These are phyloP conservation scores for Monosporascus sp. DNA, from an alignment of 2,329 filamentous ascomycete genomes.

Conservation along the genomic window DNA sequence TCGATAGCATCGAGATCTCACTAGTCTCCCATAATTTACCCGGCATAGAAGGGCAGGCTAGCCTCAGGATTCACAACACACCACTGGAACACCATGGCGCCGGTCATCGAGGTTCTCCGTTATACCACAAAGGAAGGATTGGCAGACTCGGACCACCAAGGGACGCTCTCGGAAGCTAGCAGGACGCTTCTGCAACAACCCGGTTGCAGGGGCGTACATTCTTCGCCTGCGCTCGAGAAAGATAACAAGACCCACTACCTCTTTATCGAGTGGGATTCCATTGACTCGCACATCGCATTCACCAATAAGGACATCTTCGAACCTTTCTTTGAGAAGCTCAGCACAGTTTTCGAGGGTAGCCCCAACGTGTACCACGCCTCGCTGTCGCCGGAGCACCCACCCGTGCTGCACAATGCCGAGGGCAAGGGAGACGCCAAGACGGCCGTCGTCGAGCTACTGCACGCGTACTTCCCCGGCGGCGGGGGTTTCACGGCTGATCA, in stretches of 20 bases:
- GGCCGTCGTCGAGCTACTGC: slow-evolving; percentile 12
- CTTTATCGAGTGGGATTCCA: slow-evolving; percentile 20
- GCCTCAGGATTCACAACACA: too few species aligned
- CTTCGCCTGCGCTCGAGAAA: slow-evolving; percentile 11
- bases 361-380: slow-evolving; percentile 13
- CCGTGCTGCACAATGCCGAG: slow-evolving; percentile 5
- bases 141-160: neutral
- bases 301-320: slow-evolving; percentile 6
- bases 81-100: slow-evolving; percentile 12
- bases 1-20: too few species aligned
- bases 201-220: slow-evolving; percentile 16
- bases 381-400: slow-evolving; percentile 12
- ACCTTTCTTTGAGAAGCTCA: slow-evolving; percentile 9
- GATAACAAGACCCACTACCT: slow-evolving; percentile 3
- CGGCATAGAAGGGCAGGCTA: too few species aligned
- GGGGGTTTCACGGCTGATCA: slow-evolving; percentile 2
- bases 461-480: slow-evolving; percentile 11
- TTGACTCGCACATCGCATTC: slow-evolving; percentile 16
- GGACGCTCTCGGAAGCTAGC: slow-evolving; percentile 4
- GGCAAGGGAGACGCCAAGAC: neutral
- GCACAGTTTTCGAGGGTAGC: neutral
- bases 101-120: slow-evolving; percentile 20
- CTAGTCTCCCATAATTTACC: too few species aligned
- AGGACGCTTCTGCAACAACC: slow-evolving; percentile 10
- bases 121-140: slow-evolving; percentile 10